Base-by-base conservation (phyloP, 495 filamentous ascomycete species). In the Paragyromitra xinjiangensis region DNA sequence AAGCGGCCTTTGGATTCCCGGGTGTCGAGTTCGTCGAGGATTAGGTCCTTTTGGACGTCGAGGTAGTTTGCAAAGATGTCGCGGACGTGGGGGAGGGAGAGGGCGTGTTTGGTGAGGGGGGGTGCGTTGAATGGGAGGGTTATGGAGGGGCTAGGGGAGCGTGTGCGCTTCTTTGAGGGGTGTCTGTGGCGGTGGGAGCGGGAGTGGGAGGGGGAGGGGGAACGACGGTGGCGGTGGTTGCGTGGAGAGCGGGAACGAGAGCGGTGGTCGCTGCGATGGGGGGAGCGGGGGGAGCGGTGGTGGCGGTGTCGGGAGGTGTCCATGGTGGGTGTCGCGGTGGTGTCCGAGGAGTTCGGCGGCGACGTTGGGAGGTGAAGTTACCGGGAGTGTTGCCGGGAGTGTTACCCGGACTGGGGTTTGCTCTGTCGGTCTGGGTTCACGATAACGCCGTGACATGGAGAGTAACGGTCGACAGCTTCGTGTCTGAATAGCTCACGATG, bases 61-160 rank as follows among this genome's bases (percentile, higher is more conserved):
- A 99, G 87, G 81, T 98, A 99, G 78, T 91, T 87, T 29, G 89
- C 92, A 71, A 99, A 94, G 80, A 98, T 88, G 0, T 92, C 88
- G 73, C 86, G 86, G 79, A 92, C 92, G 0, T 81, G 69, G 3
- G 86, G 83, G 19, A 91, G 84, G 80, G 97, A 92, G 26, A 92
- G 85, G 77, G 96, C 92, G 59, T 85, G 85, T 71, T 91, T 92
- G 1, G 87, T 87, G 6, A 98, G 87, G 53, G 86, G 85, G 34
- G 87, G 85, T 9, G 92, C 89, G 53, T 88, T 84, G 76, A 88
- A 90, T 0, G 94, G 94, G 16, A 97, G 90, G n/a, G 61, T 39
- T 50, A 71, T 73, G 4, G 64, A 64, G 48, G 71, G 77, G 2
- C 78, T 75, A 16, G 69, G 69, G 0, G 78, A 64, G 59, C 80